These are phyloP conservation scores for Microsporum audouinii DNA, from an alignment of 2,329 filamentous ascomycete species.

Conservation along the genomic window DNA sequence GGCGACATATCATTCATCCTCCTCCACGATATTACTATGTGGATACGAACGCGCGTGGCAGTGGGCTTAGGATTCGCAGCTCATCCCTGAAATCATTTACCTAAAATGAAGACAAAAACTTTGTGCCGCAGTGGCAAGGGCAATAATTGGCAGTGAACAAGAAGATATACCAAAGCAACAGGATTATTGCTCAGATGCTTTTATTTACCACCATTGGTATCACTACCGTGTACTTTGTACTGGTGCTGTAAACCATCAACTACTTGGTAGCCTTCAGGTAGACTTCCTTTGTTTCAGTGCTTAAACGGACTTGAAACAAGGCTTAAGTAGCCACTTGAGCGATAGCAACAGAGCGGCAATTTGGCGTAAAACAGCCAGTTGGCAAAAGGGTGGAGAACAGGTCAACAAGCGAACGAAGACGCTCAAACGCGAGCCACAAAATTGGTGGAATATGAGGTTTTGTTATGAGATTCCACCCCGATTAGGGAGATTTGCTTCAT, in stretches of 20 bases:
- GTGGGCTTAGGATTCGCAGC: neutral
- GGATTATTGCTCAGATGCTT: no score
- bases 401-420: neutral
- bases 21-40: neutral
- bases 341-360: no score
- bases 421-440: neutral
- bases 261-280: no score
- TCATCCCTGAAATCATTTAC: neutral
- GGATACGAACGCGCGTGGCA: neutral
- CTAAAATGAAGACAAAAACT: neutral
- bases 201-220: no score
- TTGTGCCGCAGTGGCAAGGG: neutral
- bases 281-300: no score
- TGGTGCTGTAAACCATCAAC: no score
- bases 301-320: no score
- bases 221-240: no score
- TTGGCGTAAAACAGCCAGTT: neutral
- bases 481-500: neutral
- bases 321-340: no score
- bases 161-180: no score
- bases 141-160: neutral
- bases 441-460: neutral
- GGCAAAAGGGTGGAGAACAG: neutral
- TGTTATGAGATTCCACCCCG: neutral
- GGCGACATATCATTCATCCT: neutral